Evolutionary conservation across 768 basidiomycete species (phyloP), one percentile per base, ranked within the genome.

Genomic region (Serendipita indica): DNA sequence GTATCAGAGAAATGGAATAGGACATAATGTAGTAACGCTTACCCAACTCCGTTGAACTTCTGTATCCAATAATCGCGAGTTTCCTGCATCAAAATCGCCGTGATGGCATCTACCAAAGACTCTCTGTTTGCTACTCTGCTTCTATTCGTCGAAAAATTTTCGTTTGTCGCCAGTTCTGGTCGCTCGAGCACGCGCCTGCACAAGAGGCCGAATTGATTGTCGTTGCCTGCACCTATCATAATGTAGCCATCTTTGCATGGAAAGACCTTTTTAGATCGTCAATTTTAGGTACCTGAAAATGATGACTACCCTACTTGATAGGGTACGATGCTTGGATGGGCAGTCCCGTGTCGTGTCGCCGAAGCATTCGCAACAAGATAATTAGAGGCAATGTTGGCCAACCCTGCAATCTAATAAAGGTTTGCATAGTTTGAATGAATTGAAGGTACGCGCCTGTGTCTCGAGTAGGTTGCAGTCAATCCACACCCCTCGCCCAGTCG

Each of bases 381-480:
- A 71, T 93, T 94, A 14, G 88, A 89, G 2, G 87, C 92, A 60
- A 96, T 88, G 67, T 94, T 94, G 1, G 83, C 89, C 3, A 96
- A 78, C 16, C 89, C 89, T 14, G 92, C 89, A 49, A 96, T 78
- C 89, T 94, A 65, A 30, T 13, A 1, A 7, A 30, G 4, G 56
- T 59, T 27, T 43, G 58, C 30, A 27, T 33, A 10, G 28, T 3
- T 33, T 7, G 33, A 12, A 6, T 49, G 7, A 14, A 10, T n/a
- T 57, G 5, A 49, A 10, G 3, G 41, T 14, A 63, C 73, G 59
- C 60, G 88, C 89, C 73, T 94, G 92, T 13, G 84, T 82, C 65
- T 96, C 92, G 64, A 96, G 94, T 37, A 97, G 72, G 67, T 88
- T 93, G 66, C 86, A 88, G 68, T 97, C 93, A 58, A 97, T 87